Conservation (phyloP, 495 filamentous ascomycete genomes). For the Arthonia radiata region DNA sequence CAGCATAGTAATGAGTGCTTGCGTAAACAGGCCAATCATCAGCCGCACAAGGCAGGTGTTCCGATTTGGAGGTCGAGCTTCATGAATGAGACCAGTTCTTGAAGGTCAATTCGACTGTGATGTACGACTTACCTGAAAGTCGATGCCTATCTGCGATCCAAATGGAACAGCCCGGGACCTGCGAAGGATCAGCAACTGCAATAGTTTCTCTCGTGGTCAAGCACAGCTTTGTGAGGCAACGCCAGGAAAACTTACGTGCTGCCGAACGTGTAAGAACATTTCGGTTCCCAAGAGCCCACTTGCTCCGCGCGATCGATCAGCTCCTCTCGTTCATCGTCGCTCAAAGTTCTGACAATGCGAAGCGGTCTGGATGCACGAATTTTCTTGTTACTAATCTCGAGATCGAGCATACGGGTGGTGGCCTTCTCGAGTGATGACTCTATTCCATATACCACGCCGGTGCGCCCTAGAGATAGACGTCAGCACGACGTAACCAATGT, state of each 20-base stretch:
- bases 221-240: not conserved
- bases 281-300: constrained; percentile 3
- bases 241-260: too few species aligned
- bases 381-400: constrained; percentile 6
- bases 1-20: too few species aligned
- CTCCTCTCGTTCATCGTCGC: constrained; percentile 47
- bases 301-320: constrained; percentile 31
- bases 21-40: too few species aligned
- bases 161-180: not conserved
- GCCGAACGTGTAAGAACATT: too few species aligned
- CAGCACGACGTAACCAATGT: constrained; percentile 68
- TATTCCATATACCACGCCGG: constrained; percentile 8
- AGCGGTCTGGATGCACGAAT: constrained; percentile 2
- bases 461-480: constrained; percentile 62
- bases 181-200: too few species aligned
- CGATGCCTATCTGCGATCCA: too few species aligned
- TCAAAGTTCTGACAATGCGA: constrained; percentile 53
- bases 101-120: too few species aligned
- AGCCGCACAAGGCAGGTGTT: too few species aligned
- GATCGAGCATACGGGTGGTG: not conserved
- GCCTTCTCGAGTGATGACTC: constrained; percentile 1
- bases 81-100: too few species aligned
- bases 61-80: too few species aligned
- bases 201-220: too few species aligned
- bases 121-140: too few species aligned